phyloP scores from a whole-genome alignment of 768 basidiomycete species.

The Leccinum barrowsii region DNA sequence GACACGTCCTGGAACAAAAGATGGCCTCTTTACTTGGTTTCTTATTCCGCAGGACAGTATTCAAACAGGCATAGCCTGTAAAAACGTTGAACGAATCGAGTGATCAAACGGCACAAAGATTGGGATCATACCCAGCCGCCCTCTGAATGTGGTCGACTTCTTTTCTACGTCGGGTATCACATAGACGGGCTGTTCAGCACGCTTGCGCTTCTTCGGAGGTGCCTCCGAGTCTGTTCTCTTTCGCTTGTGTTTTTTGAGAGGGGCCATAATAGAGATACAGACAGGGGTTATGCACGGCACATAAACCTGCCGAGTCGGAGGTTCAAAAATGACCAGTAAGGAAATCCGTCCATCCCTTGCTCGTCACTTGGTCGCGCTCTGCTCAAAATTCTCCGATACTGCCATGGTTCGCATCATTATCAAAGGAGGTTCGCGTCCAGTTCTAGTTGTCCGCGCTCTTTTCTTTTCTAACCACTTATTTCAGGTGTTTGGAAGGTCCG shows the following conservation, averaged over 20 bases:
- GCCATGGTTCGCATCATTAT: constrained; percentile 86
- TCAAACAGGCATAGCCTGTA: constrained; percentile 76
- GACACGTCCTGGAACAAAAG: constrained; percentile 74
- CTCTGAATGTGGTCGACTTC: constrained; percentile 67
- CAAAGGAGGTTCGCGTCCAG: constrained; percentile 65
- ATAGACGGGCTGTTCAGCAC: constrained; percentile 47
- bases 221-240: constrained; percentile 11
- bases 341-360: background rate
- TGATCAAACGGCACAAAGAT: background rate
- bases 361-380: background rate
- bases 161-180: constrained; percentile 68
- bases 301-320: constrained; percentile 14
- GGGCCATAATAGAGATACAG: background rate
- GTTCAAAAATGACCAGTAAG: constrained; percentile 11
- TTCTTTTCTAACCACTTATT: constrained; percentile 3
- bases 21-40: constrained; percentile 63
- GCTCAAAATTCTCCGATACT: background rate
- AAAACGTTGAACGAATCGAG: background rate
- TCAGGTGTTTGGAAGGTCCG: constrained; percentile 82
- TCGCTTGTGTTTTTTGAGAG: constrained; percentile 2
- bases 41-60: constrained; percentile 71
- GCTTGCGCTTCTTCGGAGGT: constrained; percentile 28
- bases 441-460: background rate
- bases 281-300: background rate
- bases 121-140: constrained; percentile 45